Evolutionary conservation across 768 basidiomycete genomes (phyloP), one percentile per base, ranked within the genome.

Genomic region (Suillus paluster): DNA sequence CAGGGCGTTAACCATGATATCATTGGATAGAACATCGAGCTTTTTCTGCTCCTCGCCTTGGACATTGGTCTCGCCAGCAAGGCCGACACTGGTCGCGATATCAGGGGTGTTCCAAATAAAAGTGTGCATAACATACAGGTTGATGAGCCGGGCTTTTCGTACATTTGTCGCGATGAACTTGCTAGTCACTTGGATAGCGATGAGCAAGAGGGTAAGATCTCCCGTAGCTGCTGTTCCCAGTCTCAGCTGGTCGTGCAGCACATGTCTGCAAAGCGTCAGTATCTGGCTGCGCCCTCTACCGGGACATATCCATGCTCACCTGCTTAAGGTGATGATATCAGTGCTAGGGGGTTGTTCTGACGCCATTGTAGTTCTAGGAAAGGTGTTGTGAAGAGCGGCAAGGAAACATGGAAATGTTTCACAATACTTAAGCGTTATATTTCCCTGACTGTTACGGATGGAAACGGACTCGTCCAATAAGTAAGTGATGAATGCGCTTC

Each of bases 21-120:
- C 96, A 75, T 99, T 98, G 15, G 95, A 92, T 36, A 97, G 82
- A n/a, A 97, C 90, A 71, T 97, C 96, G 58, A 99, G 84, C 79
- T 99, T 99, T 84, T 99, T 99, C 83, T 99, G 97, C 72, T 99
- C 97, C 76, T 99, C 97, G 23, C 97, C 97, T 77, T 96, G 94
- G 9, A 96, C 90, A 73, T 99, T 99, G 30, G 92, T 92, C 72
- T 96, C 95, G 17, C 97, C 97, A 17, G 97, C 97, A 23, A 97
- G 84, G 36, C 97, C 97, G 67, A 99, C 91, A n/a, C 95, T 97
- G 70, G 50, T 2, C 45, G 34, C 14, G 42, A 61, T 54, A 34
- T 36, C n/a, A 41, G 41, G 59, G 39, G 55, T n/a, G 27, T 56
- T 41, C 21, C 45, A 4, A 44, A 52, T 63, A 23, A 64, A 62